phyloP scores from a whole-genome alignment of 2,329 filamentous ascomycete genomes.

The Chaetomiaceae sp. region DNA sequence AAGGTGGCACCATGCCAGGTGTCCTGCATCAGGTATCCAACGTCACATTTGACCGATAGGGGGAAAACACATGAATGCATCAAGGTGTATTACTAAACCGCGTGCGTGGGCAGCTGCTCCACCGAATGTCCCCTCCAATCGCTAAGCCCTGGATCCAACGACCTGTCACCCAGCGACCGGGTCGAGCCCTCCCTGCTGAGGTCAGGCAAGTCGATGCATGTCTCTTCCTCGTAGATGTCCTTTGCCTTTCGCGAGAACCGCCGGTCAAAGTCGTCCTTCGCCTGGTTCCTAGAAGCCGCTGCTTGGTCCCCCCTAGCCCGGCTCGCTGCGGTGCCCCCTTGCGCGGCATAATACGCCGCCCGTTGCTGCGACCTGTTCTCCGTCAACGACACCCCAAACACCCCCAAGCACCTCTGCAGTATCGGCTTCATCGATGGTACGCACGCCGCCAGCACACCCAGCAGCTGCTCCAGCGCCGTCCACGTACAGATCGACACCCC shows the following conservation, averaged over 20 bases:
- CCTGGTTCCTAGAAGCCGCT: constrained; percentile 2
- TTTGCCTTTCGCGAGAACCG: constrained; percentile 6
- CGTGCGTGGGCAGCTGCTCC: constrained; percentile 14
- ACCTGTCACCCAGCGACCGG: neutral
- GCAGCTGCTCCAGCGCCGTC: constrained; percentile 20
- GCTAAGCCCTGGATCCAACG: neutral
- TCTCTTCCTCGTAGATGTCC: constrained; percentile 16
- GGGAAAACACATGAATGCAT: no score
- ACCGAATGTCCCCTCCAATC: constrained; percentile 1
- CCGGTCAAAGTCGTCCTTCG: neutral
- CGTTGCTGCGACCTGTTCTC: constrained; percentile 6
- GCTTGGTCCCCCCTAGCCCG: neutral
- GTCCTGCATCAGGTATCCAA: no score
- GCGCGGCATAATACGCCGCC: constrained; percentile 12
- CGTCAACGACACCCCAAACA: constrained; percentile 18
- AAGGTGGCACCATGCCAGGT: no score
- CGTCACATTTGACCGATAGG: no score
- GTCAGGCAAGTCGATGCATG: constrained; percentile 14
- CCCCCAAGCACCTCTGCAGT: constrained; percentile 17
- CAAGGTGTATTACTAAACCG: no score
- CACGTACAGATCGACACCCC: constrained; percentile 20
- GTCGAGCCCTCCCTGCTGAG: constrained; percentile 10
- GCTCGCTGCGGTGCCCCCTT: neutral
- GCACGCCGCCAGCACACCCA: constrained; percentile 21
- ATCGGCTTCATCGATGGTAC: constrained; percentile 22